phyloP scores from a whole-genome alignment of 2,329 filamentous ascomycete genomes.

The Cladosporium sp. region DNA sequence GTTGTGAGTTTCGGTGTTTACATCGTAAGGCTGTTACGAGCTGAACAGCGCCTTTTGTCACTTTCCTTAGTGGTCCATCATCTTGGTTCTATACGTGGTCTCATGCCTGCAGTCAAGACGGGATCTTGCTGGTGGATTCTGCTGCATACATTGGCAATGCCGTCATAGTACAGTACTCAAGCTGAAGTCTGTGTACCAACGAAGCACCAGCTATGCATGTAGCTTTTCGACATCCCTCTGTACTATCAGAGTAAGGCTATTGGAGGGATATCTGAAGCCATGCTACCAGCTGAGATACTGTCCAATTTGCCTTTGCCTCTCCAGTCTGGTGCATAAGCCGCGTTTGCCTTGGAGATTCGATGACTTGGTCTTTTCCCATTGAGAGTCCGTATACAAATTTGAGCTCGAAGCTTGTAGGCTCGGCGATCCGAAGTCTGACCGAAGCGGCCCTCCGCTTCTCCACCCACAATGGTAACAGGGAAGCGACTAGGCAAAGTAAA shows the following conservation, averaged over 20 bases:
- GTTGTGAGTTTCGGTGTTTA: not conserved
- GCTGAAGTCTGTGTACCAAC: no score
- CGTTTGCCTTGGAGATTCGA: no score
- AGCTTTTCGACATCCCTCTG: no score
- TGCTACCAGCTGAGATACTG: no score
- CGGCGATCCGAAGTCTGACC: not conserved
- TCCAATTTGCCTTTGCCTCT: no score
- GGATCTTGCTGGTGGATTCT: no score
- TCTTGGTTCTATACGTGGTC: not conserved
- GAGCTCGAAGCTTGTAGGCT: not conserved
- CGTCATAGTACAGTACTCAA: not conserved
- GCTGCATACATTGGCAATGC: not conserved
- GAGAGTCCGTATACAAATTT: no score
- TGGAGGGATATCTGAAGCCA: no score
- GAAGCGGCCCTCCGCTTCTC: not conserved
- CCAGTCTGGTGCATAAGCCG: no score
- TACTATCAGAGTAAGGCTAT: no score
- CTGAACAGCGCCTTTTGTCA: not conserved
- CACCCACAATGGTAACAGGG: constrained; percentile 1
- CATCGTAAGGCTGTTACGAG: not conserved
- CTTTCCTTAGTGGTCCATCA: not conserved
- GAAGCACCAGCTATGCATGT: no score
- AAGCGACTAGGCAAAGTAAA: not conserved
- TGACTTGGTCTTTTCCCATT: no score
- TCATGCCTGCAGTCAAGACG: not conserved